Evolutionary conservation across 2,329 filamentous ascomycete genomes (phyloP).

Genomic region (Furcasterigmium furcatum): DNA sequence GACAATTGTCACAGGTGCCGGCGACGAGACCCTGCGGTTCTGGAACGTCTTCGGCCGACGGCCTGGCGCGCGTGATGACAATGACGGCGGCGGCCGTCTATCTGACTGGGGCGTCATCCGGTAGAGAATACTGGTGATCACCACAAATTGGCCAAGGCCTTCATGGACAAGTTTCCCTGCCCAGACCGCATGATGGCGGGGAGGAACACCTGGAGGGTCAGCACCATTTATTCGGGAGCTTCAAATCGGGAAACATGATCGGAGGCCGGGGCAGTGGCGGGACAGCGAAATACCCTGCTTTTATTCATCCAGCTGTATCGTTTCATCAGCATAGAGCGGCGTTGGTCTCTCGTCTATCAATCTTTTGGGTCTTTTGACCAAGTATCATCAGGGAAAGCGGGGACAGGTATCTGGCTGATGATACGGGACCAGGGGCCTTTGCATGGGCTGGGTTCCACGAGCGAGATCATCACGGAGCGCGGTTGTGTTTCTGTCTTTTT

Average conservation of each 20-base stretch:
- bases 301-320: not conserved
- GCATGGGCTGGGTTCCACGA: not conserved
- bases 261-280: not conserved
- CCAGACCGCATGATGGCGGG: not conserved
- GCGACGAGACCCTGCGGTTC: conserved; percentile 92
- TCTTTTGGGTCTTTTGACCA: not conserved
- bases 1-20: conserved; percentile 91
- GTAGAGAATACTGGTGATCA: conserved; percentile 36
- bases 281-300: not conserved
- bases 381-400: no score
- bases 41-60: conserved; percentile 94
- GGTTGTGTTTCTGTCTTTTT: no score
- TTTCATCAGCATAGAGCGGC: conserved; percentile 1
- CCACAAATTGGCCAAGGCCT: not conserved
- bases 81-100: conserved; percentile 59
- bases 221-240: not conserved
- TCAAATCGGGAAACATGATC: not conserved
- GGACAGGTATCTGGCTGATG: not conserved
- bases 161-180: not conserved
- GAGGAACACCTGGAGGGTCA: not conserved
- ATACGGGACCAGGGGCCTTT: not conserved
- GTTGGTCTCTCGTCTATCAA: not conserved
- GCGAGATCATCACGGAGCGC: no score
- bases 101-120: conserved; percentile 84
- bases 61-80: conserved; percentile 67